Evolutionary conservation across 331 rosid genomes (phyloP).

Genomic region (Prunus yedoensis): DNA sequence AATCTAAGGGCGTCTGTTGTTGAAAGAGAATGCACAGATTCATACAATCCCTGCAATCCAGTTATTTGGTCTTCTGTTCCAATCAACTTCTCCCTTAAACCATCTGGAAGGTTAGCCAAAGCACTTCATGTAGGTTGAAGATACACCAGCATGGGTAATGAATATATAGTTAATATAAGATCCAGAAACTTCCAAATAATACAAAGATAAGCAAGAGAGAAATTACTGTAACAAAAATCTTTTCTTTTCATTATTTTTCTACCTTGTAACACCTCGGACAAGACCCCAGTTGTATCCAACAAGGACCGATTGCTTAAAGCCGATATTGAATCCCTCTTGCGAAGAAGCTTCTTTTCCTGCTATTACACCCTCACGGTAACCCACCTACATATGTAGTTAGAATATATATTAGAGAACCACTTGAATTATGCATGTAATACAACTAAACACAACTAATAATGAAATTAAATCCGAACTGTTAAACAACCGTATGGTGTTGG

Average conservation of each 20-base stretch:
- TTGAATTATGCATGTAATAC: background rate
- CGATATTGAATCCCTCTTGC: constrained; percentile 85
- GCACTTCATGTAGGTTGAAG: constrained; percentile 44
- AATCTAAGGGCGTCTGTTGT: constrained; percentile 56
- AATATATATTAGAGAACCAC: background rate
- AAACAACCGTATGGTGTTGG: too few relatives aligned
- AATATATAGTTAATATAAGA: constrained; percentile 11
- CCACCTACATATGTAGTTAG: constrained; percentile 40
- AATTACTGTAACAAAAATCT: background rate
- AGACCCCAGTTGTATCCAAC: constrained; percentile 71
- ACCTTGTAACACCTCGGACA: constrained; percentile 89
- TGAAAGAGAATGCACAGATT: constrained; percentile 56
- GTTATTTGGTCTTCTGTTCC: constrained; percentile 48
- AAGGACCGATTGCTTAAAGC: constrained; percentile 70
- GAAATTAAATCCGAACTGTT: background rate
- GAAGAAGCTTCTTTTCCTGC: constrained; percentile 84
- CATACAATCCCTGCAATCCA: constrained; percentile 51
- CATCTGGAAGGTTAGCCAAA: constrained; percentile 66
- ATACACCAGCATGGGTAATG: constrained; percentile 11
- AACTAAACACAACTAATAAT: background rate
- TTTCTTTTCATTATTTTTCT: background rate
- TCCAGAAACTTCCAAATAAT: background rate
- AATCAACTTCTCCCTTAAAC: constrained; percentile 54
- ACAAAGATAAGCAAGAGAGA: background rate
- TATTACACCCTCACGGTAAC: constrained; percentile 81